A percentile compares a stretch with the other conserved stretches of the same genome.
Conservation (phyloP, 148 eudicot genomes). For the Drosera capensis region DNA sequence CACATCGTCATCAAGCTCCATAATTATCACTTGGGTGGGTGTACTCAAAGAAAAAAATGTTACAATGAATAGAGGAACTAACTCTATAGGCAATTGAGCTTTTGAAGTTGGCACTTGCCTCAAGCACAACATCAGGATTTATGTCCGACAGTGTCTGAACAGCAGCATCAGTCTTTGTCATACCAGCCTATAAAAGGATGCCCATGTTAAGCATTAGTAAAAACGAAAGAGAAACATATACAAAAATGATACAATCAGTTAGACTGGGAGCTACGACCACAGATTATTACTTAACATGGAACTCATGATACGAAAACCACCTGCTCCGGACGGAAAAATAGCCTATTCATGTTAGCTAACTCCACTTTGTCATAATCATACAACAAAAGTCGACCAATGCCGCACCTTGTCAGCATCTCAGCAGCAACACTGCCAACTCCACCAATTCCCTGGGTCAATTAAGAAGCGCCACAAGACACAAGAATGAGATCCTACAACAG, state of each 20-base stretch:
- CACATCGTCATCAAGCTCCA: too few species aligned
- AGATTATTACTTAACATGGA: too few species aligned
- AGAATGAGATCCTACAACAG: neutral
- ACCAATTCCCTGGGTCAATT: constrained; percentile 64
- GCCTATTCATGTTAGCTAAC: constrained; percentile 97
- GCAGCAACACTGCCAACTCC: constrained; percentile 99
- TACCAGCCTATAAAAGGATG: constrained; percentile 51
- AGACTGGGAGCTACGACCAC: too few species aligned
- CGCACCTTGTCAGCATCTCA: constrained; percentile 99
- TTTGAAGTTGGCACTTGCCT: constrained; percentile 60
- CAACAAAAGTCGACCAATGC: constrained; percentile 87
- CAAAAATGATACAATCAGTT: too few species aligned
- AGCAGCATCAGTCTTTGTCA: constrained; percentile 99
- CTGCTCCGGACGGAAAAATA: constrained; percentile 98
- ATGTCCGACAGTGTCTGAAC: constrained; percentile 87
- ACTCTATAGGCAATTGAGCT: too few species aligned
- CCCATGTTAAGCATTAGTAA: neutral
- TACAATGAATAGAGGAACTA: too few species aligned
- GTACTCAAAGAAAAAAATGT: too few species aligned
- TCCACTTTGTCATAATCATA: constrained; percentile 99
- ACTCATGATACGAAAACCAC: constrained; percentile 19
- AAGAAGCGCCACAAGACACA: too few species aligned
- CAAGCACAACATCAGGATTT: constrained; percentile 96
- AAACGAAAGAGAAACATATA: too few species aligned
- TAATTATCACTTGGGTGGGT: too few species aligned